Evolutionary conservation across 805 yeast species (phyloP).

Genomic region (Candida sphagnicola): DNA sequence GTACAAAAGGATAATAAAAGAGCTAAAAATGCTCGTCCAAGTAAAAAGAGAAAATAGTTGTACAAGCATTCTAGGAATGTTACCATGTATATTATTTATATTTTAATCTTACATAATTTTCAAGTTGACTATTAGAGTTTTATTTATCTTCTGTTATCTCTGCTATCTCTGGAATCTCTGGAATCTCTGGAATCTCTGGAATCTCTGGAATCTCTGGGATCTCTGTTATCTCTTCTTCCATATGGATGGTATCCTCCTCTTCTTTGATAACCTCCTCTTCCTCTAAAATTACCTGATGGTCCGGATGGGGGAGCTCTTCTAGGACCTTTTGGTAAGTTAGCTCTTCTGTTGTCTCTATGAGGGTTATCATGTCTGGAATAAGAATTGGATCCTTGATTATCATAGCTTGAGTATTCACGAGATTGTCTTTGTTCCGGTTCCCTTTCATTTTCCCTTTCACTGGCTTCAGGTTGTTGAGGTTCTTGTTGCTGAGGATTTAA

Average conservation of each 20-base stretch:
- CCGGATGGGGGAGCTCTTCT: conserved; percentile 40
- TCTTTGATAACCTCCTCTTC: conserved; percentile 26
- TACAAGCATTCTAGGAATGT: background rate
- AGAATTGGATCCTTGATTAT: conserved; percentile 11
- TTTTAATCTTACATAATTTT: conserved; percentile 1
- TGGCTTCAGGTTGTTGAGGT: conserved; percentile 11
- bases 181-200: too few species aligned
- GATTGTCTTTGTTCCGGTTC: conserved; percentile 4
- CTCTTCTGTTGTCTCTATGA: conserved; percentile 21
- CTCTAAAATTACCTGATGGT: conserved; percentile 24
- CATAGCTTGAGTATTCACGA: conserved; percentile 11
- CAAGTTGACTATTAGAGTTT: background rate
- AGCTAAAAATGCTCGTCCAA: conserved; percentile 84
- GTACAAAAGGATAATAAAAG: conserved; percentile 62
- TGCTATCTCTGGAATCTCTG: conserved; percentile 17
- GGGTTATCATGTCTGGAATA: conserved; percentile 11
- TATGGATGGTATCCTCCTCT: conserved; percentile 38
- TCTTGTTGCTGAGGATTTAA: conserved; percentile 42
- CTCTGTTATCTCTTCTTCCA: conserved; percentile 21
- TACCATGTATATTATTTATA: background rate
- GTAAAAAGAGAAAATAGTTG: conserved; percentile 20
- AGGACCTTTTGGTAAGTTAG: conserved; percentile 51
- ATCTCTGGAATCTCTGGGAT: conserved; percentile 43
- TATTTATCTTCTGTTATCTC: conserved; percentile 1
- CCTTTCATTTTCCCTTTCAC: conserved; percentile 13